Evolutionary conservation across 768 basidiomycete genomes (phyloP).

Genomic region (Arthromyces matolae): DNA sequence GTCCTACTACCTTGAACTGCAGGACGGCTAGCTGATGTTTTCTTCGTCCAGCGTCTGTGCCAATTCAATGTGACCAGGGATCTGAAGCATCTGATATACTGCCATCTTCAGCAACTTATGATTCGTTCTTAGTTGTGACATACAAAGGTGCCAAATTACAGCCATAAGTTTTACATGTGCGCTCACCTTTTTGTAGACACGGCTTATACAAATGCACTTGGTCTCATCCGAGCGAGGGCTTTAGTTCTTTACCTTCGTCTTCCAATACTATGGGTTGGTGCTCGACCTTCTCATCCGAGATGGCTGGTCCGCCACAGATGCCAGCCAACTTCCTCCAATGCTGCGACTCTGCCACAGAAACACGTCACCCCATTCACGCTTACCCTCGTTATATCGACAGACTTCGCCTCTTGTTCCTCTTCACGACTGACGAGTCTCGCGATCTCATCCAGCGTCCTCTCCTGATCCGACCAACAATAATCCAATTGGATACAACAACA

Average conservation of each 20-base stretch:
- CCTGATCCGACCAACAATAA: constrained; percentile 99
- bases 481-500: constrained; percentile 98
- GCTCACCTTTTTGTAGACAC: constrained; percentile 49
- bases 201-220: constrained; percentile 97
- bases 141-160: constrained; percentile 60
- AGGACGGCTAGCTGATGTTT: not conserved
- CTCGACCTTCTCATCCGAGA: constrained; percentile 95
- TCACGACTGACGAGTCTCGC: constrained; percentile 94
- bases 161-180: not conserved
- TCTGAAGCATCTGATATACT: constrained; percentile 96
- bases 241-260: constrained; percentile 98
- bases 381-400: constrained; percentile 97
- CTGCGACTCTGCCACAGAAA: constrained; percentile 92
- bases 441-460: constrained; percentile 98
- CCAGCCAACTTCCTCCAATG: constrained; percentile 99
- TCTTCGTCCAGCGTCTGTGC: constrained; percentile 73
- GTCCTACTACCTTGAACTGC: not conserved
- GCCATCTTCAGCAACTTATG: constrained; percentile 56
- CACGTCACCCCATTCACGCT: constrained; percentile 93
- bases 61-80: constrained; percentile 99
- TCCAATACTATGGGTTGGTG: constrained; percentile 97
- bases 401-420: constrained; percentile 94
- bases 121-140: constrained; percentile 53
- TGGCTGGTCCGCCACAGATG: constrained; percentile 96
- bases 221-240: constrained; percentile 95